Evolutionary conservation across 2,329 filamentous ascomycete genomes (phyloP), one percentile per base, ranked within the genome.

Genomic region (Hymenotorrendiella dingleyae): DNA sequence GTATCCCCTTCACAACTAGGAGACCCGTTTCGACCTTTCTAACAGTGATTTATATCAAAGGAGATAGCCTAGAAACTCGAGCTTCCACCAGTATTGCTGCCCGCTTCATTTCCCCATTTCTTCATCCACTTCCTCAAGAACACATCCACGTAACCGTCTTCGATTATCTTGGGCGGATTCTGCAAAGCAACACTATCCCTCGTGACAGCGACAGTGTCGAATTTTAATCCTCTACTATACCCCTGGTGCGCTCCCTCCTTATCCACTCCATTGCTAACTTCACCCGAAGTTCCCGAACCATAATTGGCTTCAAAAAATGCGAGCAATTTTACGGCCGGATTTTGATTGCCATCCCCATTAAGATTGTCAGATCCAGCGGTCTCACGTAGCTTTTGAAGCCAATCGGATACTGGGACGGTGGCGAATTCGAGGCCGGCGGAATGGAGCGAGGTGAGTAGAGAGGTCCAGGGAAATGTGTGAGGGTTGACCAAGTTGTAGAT

Each of bases 401-500:
- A 74, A 41, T 71, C 65, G 4, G 58, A 55, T 24, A 65, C 59
- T 2, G 62, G 44, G 1, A 76, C 65, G 6, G 62, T 56, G 10
- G 66, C 58, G 36, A 73, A 74, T 14, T 62, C 48, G 2, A 76
- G 54, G 0, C 71, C 71, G 0, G 68, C 64, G 0, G 55, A 49
- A 16, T 56, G 59, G 4, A 80, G 60, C 2, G 66, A 64, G 3
- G 74, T 74, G 0, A 80, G 66, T 3, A 80, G 56, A 38, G 76
- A 41, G 0, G 69, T 73, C 69, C 70, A 76, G 16, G 67, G 61
- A 49, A 73, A 69, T 0, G 57, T 51, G 12, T 58, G 56, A 0
- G 68, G 68, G 44, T 77, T 77, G 8, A 72, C 63, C 3, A 81
- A 61, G 45, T 79, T 73, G 44, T 70, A 74, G 10, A 77, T 64